These are phyloP conservation scores for Fusarium sp. DNA, from an alignment of 2,329 filamentous ascomycete genomes.

Conservation along the genomic window DNA sequence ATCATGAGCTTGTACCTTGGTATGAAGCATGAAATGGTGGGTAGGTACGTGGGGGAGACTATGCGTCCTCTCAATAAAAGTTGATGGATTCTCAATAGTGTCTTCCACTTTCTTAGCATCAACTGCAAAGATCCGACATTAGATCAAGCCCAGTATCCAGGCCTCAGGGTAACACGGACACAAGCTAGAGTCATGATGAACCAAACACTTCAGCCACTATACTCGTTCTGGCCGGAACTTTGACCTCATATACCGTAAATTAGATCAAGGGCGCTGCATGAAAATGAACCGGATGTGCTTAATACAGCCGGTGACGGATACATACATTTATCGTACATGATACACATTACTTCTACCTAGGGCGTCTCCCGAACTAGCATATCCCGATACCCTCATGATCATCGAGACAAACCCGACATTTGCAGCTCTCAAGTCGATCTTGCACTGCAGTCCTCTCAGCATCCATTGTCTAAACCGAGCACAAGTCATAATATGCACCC, in stretches of 20 bases:
- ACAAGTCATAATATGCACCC: slow-evolving; percentile 10
- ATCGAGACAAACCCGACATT: slow-evolving; percentile 13
- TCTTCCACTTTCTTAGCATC: neutral
- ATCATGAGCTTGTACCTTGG: neutral
- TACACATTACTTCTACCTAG: neutral
- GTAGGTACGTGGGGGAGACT: neutral
- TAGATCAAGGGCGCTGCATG: neutral
- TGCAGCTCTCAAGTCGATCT: neutral
- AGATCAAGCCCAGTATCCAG: neutral
- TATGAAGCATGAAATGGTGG: neutral
- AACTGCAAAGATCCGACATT: neutral
- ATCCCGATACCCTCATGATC: neutral
- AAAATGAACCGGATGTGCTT: neutral
- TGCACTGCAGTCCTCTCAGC: neutral
- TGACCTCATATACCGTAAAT: neutral
- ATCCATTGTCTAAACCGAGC: slow-evolving; percentile 1
- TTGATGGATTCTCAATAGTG: neutral
- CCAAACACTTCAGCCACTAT: neutral
- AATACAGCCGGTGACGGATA: neutral
- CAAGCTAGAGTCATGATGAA: neutral
- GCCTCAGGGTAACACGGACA: neutral
- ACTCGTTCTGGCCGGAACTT: neutral
- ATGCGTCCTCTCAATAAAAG: neutral
- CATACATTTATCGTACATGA: slow-evolving; percentile 3
- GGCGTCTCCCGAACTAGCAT: neutral